Evolutionary conservation across 768 basidiomycete species (phyloP), one percentile per base, ranked within the genome.

Genomic region (Naganishia randhawae): DNA sequence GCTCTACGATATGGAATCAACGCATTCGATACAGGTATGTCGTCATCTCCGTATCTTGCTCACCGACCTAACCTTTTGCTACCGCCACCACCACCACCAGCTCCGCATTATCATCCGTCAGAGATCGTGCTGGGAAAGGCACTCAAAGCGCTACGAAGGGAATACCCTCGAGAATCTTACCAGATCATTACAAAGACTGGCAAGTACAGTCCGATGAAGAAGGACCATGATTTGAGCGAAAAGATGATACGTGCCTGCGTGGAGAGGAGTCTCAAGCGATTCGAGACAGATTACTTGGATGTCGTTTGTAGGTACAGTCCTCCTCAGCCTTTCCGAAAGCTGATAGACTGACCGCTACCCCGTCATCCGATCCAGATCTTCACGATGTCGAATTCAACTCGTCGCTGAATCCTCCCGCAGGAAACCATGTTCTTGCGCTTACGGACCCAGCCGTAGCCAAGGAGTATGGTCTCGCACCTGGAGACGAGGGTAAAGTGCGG

Each of bases 91-190:
- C 39, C 9, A 13, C 39, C 35, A n/a, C 33, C 14, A 71, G 78
- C 78, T 37, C 78, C 78, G n/a, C 71, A 68, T 42, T 81, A 81
- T 68, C 78, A 81, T 53, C 80, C 80, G 0, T 81, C 80, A n/a
- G 80, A 81, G 63, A 74, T 77, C 51, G 69, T 81, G 25, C 68
- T 81, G 25, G 80, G 78, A 5, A 68, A 74, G 31, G 72, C 69
- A 7, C 71, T 81, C 7, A 14, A 50, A 16, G 67, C 73, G 1
- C 67, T 79, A 13, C 33, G 57, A 8, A 50, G 61, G 13, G 72
- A 80, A 37, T 77, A 70, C 55, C 78, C 77, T 1, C 61, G 80
- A 53, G 73, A 73, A 48, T 65, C 64, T 0, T 81, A 81, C 61
- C 72, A 74, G 55, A 67, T 81, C 63, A 79, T 80, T 32, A 79